Conservation (phyloP, 108 stramenopile species). For the Nitzschia palea region DNA sequence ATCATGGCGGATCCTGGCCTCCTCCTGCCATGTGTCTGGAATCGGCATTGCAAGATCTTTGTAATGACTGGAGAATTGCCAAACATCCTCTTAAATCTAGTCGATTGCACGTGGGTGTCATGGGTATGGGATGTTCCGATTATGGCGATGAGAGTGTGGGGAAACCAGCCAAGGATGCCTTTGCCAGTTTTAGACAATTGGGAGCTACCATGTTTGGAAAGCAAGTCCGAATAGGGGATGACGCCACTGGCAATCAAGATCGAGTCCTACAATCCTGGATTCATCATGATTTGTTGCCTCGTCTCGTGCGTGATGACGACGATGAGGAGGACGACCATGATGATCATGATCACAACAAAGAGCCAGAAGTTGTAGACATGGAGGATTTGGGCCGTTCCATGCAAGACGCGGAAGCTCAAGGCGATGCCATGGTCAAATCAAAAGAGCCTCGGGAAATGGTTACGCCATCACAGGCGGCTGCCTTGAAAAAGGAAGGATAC, state of each 20-base stretch:
- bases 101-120: constrained; percentile 46
- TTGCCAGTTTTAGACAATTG: constrained; percentile 47
- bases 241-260: constrained; percentile 69
- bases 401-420: constrained; percentile 23
- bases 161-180: constrained; percentile 76
- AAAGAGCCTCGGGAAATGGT: constrained; percentile 86
- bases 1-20: constrained; percentile 77
- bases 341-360: constrained; percentile 47
- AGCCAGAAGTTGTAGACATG: constrained; percentile 81
- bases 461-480: constrained; percentile 85
- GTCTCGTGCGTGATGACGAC: constrained; percentile 28
- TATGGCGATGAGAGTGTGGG: constrained; percentile 81
- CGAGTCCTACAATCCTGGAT: constrained; percentile 44
- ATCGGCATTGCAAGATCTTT: constrained; percentile 58
- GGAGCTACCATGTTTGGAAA: constrained; percentile 57
- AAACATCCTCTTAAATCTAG: constrained; percentile 61
- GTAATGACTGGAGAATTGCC: constrained; percentile 83
- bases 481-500: constrained; percentile 96
- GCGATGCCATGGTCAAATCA: constrained; percentile 14
- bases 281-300: constrained; percentile 39
- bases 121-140: constrained; percentile 86
- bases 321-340: constrained; percentile 57
- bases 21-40: constrained; percentile 45
- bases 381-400: constrained; percentile 91
- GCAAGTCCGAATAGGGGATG: constrained; percentile 67